Conservation (phyloP, 106 monocot species). For the Vanilla planifolia region DNA sequence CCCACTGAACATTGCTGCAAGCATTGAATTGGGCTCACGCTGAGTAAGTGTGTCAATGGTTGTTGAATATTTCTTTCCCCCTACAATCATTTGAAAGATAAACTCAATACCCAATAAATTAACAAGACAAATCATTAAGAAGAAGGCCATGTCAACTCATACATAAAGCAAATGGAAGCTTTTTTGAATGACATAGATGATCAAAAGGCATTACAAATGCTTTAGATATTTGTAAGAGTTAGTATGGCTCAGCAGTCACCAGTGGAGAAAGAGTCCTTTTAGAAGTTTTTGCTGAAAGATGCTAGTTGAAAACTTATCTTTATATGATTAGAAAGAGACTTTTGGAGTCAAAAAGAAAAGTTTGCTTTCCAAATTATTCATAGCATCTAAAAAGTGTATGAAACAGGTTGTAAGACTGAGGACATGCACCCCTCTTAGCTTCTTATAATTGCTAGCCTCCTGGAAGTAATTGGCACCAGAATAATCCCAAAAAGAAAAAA, state of each 20-base stretch:
- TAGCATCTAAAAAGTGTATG: not conserved
- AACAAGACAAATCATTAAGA: not conserved
- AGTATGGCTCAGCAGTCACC: too few relatives aligned
- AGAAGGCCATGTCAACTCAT: not conserved
- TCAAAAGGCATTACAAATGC: too few relatives aligned
- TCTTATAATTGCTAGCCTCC: too few relatives aligned
- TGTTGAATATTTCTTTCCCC: conserved; percentile 78
- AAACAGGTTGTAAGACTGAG: not conserved
- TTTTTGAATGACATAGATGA: too few relatives aligned
- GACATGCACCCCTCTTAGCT: not conserved
- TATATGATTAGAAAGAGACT: too few relatives aligned
- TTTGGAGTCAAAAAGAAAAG: not conserved
- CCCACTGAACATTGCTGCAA: conserved; percentile 93
- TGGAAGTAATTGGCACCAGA: too few relatives aligned
- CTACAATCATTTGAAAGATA: conserved; percentile 16
- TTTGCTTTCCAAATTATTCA: not conserved
- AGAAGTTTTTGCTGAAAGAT: too few relatives aligned
- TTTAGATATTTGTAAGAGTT: too few relatives aligned
- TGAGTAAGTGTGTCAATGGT: conserved; percentile 78
- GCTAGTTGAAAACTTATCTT: too few relatives aligned
- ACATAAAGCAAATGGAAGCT: too few relatives aligned
- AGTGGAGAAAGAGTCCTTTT: too few relatives aligned
- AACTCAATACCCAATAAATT: not conserved
- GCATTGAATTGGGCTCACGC: conserved; percentile 88
- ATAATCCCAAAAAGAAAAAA: not conserved